Evolutionary conservation across 768 basidiomycete genomes (phyloP), one percentile per base, ranked within the genome.

Genomic region (Fistulinella prunicolor): DNA sequence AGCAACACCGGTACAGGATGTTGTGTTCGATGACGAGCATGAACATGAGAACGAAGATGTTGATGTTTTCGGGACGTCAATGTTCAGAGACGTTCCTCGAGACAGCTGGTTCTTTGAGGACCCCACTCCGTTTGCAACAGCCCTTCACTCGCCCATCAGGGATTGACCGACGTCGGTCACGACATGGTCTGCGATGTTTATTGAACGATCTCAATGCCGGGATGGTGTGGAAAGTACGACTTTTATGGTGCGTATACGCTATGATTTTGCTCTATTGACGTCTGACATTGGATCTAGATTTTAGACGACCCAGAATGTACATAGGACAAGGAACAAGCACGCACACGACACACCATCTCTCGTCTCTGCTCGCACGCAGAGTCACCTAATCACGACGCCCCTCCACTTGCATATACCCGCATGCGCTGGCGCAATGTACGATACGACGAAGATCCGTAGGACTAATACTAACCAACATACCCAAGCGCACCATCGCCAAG

Each of bases 371-470:
- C n/a, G 37, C 30, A 36, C 34, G 26, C 20, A 3, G 21, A n/a
- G 44, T 39, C 34, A 12, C 38, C 36, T 3, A 7, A 16, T 35
- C 16, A 55, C 13, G 6, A n/a, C n/a, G n/a, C n/a, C 20, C 32
- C n/a, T 22, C 14, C 9, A 49, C 22, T 4, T 12, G 5, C 42
- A 39, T 28, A 57, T 41, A 41, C 19, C 28, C 45, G 12, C 29
- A 55, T 41, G 50, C 52, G 54, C 49, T 36, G 55, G 48, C 50
- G 53, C 50, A 24, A 19, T 64, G 62, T 64, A 65, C 45, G 36
- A 66, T 52, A 64, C 23, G 39, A 39, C 17, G 39, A 50, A 32
- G 38, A 39, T 37, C 40, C n/a, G 16, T 37, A 41, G 8, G 32
- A 36, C 35, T 19, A 36, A 32, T 12, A 14, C 32, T 8, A 7